Conservation (phyloP, 768 basidiomycete species). For the Rhizopogon vinicolor region DNA sequence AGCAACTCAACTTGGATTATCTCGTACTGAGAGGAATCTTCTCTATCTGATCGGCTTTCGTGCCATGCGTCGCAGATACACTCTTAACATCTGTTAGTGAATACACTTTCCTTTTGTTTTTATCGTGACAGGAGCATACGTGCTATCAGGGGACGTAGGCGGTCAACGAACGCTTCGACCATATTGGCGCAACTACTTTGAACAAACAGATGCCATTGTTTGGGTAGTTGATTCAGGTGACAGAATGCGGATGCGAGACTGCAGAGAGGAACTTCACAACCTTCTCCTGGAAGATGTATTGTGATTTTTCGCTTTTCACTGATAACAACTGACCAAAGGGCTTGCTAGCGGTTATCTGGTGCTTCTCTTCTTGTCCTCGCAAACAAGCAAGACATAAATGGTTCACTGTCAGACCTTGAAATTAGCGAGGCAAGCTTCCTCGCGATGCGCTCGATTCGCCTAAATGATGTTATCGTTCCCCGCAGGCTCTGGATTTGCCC, state of each 20-base stretch:
- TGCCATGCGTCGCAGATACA: conserved; percentile 27
- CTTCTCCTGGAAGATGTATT: conserved; percentile 90
- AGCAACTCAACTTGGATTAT: conserved; percentile 16
- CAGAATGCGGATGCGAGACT: conserved; percentile 85
- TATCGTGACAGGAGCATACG: conserved; percentile 65
- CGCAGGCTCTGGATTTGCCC: conserved; percentile 73
- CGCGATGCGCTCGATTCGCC: background rate
- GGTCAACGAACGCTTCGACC: conserved; percentile 94
- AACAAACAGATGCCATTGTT: conserved; percentile 95
- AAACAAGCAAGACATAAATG: conserved; percentile 94
- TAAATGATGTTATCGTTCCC: background rate
- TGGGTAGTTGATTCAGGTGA: conserved; percentile 99
- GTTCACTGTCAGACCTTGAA: conserved; percentile 77
- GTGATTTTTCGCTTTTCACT: background rate
- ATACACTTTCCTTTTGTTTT: background rate
- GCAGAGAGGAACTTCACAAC: conserved; percentile 79
- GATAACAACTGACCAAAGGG: background rate
- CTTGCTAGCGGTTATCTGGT: conserved; percentile 78
- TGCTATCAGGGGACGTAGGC: conserved; percentile 90
- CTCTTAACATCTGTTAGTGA: conserved; percentile 38
- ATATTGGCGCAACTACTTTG: conserved; percentile 99
- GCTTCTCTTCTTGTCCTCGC: conserved; percentile 95
- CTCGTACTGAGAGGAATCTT: conserved; percentile 17
- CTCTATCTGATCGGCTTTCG: conserved; percentile 17
- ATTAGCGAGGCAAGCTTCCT: conserved; percentile 68